These are phyloP conservation scores for Leccinum sublutescens DNA, from an alignment of 768 basidiomycete species.

Conservation along the genomic window DNA sequence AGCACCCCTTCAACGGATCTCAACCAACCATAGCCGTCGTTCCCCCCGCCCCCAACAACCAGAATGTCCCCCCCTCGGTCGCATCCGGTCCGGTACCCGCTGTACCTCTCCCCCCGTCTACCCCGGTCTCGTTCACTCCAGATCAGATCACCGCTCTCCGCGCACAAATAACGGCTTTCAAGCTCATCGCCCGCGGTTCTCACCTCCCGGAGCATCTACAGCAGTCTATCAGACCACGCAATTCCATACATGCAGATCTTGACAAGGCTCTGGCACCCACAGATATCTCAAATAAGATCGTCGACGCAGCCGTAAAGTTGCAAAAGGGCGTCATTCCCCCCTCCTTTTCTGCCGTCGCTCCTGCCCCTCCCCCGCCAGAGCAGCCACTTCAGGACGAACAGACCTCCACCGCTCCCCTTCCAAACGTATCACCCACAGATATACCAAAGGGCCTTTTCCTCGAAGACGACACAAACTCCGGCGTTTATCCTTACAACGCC, in stretches of 20 bases:
- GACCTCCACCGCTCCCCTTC: conserved; percentile 27
- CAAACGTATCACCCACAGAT: conserved; percentile 51
- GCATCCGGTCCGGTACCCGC: conserved; percentile 51
- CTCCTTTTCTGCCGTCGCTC: conserved; percentile 25
- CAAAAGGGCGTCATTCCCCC: conserved; percentile 49
- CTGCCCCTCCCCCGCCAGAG: conserved; percentile 30
- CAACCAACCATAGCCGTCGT: not conserved
- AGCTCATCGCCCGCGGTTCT: conserved; percentile 60
- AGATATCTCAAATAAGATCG: conserved; percentile 60
- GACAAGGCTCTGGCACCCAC: conserved; percentile 62
- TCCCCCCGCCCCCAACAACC: conserved; percentile 34
- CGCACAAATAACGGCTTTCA: conserved; percentile 82
- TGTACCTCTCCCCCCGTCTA: conserved; percentile 55
- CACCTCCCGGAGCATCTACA: conserved; percentile 70
- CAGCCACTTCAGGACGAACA: conserved; percentile 56
- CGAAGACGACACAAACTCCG: conserved; percentile 76
- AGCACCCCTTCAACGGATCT: conserved; percentile 25
- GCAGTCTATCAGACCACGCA: conserved; percentile 65
- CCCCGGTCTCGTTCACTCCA: conserved; percentile 74
- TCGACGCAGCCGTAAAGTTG: conserved; percentile 74
- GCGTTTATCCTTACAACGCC: conserved; percentile 91
- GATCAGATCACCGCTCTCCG: conserved; percentile 77
- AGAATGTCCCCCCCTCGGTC: conserved; percentile 38
- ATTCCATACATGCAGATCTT: conserved; percentile 57
- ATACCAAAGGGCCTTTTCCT: conserved; percentile 72